Conservation (phyloP, 2,329 filamentous ascomycete genomes). For the Xylaria sp. region DNA sequence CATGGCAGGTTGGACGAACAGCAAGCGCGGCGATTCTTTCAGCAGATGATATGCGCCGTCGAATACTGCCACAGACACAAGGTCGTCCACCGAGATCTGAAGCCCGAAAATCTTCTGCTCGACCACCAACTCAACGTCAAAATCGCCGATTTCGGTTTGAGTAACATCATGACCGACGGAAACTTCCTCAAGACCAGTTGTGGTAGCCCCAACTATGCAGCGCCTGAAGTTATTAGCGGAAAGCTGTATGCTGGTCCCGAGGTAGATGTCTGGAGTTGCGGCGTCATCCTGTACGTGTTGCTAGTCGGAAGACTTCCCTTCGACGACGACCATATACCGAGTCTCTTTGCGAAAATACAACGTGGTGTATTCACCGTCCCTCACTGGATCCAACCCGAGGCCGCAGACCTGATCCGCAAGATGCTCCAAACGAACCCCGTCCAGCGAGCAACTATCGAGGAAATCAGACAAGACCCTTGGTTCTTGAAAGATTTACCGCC, state of each 20-base stretch:
- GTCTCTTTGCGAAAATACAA: constrained; percentile 95
- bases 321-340: constrained; percentile 97
- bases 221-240: constrained; percentile 94
- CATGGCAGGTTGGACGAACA: constrained; percentile 86
- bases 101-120: constrained; percentile 92
- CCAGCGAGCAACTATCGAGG: constrained; percentile 86
- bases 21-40: constrained; percentile 95
- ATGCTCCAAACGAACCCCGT: constrained; percentile 96
- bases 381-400: constrained; percentile 81
- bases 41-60: constrained; percentile 97
- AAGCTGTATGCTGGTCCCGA: constrained; percentile 97
- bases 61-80: constrained; percentile 99
- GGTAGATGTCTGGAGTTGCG: constrained; percentile 97
- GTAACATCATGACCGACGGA: constrained; percentile 99
- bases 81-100: constrained; percentile 95
- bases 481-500: constrained; percentile 80
- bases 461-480: constrained; percentile 92
- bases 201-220: constrained; percentile 96
- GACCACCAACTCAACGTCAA: constrained; percentile 97
- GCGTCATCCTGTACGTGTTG: constrained; percentile 82
- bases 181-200: constrained; percentile 99
- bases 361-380: constrained; percentile 91
- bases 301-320: constrained; percentile 83
- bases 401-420: constrained; percentile 74
- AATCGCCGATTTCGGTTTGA: constrained; percentile 96